Evolutionary conservation across 805 yeast species (phyloP).

Genomic region (Spathaspora gorwiae): DNA sequence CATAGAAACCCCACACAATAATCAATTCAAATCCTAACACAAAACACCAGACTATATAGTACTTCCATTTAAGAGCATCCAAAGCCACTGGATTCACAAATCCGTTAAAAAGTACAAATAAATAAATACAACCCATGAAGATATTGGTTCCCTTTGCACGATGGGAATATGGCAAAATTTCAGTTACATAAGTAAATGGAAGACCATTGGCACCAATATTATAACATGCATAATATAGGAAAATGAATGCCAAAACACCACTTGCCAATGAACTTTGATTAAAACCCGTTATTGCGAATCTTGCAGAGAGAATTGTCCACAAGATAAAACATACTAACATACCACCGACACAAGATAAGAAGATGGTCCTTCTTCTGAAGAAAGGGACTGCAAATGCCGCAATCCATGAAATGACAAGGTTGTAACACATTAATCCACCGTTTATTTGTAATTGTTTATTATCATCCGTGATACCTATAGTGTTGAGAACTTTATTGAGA

Average conservation of each 20-base stretch:
- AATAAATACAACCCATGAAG: constrained; percentile 16
- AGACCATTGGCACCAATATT: constrained; percentile 40
- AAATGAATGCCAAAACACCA: constrained; percentile 22
- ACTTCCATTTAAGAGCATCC: constrained; percentile 39
- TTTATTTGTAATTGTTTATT: constrained; percentile 45
- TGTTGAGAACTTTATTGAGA: constrained; percentile 43
- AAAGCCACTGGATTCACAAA: constrained; percentile 36
- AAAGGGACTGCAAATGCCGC: constrained; percentile 15
- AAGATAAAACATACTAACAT: constrained; percentile 22
- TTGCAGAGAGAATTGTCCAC: constrained; percentile 25
- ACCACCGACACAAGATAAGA: constrained; percentile 21
- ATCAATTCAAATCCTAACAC: constrained; percentile 23
- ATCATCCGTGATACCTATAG: constrained; percentile 50
- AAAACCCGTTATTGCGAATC: constrained; percentile 15
- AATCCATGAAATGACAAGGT: constrained; percentile 28
- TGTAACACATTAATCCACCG: constrained; percentile 47
- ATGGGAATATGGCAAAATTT: constrained; percentile 32
- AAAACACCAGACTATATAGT: constrained; percentile 38
- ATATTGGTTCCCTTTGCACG: constrained; percentile 40
- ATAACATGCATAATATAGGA: constrained; percentile 18
- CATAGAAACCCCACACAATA: constrained; percentile 28
- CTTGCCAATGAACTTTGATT: constrained; percentile 10
- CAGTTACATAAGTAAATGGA: constrained; percentile 44
- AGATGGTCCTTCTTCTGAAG: constrained; percentile 26
- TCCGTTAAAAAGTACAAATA: constrained; percentile 20